Percentiles rank a stretch among this genome's conserved stretches.
Conservation (phyloP, 352 stramenopile species). For the Phytophthora sansomeana region DNA sequence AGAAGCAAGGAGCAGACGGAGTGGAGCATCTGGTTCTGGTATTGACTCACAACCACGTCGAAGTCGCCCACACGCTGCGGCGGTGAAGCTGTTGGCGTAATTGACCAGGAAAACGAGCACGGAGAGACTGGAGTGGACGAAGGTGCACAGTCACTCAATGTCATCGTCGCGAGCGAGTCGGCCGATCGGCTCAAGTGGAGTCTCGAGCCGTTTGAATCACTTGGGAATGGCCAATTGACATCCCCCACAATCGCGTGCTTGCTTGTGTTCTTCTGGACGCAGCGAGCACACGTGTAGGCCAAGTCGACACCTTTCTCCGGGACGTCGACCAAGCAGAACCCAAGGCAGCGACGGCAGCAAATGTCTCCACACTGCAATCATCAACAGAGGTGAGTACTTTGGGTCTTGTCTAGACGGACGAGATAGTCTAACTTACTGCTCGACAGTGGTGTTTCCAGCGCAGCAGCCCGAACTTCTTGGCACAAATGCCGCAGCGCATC, state of each 20-base stretch:
- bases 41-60: constrained; percentile 79
- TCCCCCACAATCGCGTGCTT: constrained; percentile 58
- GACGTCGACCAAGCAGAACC: constrained; percentile 75
- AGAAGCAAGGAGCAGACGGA: constrained; percentile 71
- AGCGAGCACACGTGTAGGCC: constrained; percentile 68
- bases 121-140: constrained; percentile 31
- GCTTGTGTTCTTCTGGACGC: constrained; percentile 60
- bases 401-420: neutral
- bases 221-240: constrained; percentile 54
- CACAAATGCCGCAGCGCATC: constrained; percentile 63
- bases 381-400: constrained; percentile 25
- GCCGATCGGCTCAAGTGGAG: constrained; percentile 32
- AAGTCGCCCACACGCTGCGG: constrained; percentile 40
- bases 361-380: constrained; percentile 70
- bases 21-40: constrained; percentile 73
- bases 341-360: constrained; percentile 72
- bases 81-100: constrained; percentile 45
- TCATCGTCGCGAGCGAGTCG: constrained; percentile 34
- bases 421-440: constrained; percentile 49
- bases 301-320: constrained; percentile 69
- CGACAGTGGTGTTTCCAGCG: constrained; percentile 76
- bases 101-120: constrained; percentile 48
- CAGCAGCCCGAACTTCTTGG: constrained; percentile 72
- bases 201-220: constrained; percentile 33
- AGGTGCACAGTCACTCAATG: constrained; percentile 29